Conservation (phyloP, 1,284 basidiomycete species). For the Mycosarcoma maydis region DNA sequence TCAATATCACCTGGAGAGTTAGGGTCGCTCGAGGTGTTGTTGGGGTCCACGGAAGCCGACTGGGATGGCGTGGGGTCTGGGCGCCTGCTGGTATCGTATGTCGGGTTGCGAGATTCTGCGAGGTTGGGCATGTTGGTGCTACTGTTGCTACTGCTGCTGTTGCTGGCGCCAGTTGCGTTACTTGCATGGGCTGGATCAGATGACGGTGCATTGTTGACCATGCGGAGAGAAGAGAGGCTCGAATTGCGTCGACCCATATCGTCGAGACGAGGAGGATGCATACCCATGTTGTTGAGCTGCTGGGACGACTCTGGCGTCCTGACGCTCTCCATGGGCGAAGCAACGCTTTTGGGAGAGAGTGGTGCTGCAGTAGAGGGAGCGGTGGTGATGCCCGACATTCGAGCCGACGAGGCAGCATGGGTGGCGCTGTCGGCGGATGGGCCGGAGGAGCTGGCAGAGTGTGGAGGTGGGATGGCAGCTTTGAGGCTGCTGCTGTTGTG, state of each 20-base stretch:
- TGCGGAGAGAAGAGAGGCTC: constrained; percentile 71
- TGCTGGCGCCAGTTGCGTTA: constrained; percentile 1
- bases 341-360: constrained; percentile 50
- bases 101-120: constrained; percentile 20
- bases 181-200: constrained; percentile 2
- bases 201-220: constrained; percentile 71
- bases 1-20: neutral
- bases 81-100: constrained; percentile 12
- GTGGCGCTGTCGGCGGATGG: constrained; percentile 16
- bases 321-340: constrained; percentile 31
- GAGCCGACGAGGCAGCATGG: constrained; percentile 19
- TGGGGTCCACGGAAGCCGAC: neutral
- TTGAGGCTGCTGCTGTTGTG: neutral
- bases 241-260: constrained; percentile 27
- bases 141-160: constrained; percentile 22
- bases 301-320: constrained; percentile 25
- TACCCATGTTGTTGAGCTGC: constrained; percentile 27
- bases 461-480: neutral
- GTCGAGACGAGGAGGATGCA: constrained; percentile 50
- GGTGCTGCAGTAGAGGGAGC: constrained; percentile 33
- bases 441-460: constrained; percentile 14
- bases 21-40: neutral
- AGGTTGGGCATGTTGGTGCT: constrained; percentile 43
- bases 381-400: constrained; percentile 20
- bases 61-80: neutral